A percentile compares a stretch with the other conserved stretches of the same genome.
Conservation (phyloP, 1,139 yeast species). For the Blastobotrys apis region DNA sequence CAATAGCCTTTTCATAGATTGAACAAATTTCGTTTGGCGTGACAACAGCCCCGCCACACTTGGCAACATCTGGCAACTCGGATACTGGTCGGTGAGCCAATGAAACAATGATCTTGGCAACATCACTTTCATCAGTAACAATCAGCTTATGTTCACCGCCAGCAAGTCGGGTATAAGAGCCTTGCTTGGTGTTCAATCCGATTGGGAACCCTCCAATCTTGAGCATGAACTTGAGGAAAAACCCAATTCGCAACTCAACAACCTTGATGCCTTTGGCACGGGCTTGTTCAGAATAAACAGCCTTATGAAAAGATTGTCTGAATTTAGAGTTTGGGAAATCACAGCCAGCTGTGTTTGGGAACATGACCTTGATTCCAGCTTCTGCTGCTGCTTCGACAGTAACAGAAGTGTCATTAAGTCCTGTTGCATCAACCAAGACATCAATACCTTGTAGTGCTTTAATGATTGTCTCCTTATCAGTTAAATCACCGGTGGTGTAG, state of each 20-base stretch:
- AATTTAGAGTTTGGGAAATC: no score
- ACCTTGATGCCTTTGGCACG: constrained; percentile 58
- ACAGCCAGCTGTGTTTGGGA: no score
- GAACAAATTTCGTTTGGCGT: background rate
- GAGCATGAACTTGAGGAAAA: constrained; percentile 47
- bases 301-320: no score
- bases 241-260: constrained; percentile 44
- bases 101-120: constrained; percentile 7
- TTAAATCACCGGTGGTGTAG: no score
- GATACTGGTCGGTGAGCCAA: constrained; percentile 1
- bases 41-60: background rate
- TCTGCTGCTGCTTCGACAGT: no score
- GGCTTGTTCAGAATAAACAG: no score
- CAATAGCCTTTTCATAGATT: background rate
- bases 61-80: constrained; percentile 2
- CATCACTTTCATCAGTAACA: constrained; percentile 3
- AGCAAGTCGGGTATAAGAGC: background rate
- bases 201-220: no score
- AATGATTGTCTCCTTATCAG: no score
- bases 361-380: no score
- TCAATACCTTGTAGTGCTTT: no score
- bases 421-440: no score
- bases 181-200: background rate
- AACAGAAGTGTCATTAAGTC: no score
- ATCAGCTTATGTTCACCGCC: background rate